phyloP scores from a whole-genome alignment of 257 asterid species.

The Solanum peruvianum region DNA sequence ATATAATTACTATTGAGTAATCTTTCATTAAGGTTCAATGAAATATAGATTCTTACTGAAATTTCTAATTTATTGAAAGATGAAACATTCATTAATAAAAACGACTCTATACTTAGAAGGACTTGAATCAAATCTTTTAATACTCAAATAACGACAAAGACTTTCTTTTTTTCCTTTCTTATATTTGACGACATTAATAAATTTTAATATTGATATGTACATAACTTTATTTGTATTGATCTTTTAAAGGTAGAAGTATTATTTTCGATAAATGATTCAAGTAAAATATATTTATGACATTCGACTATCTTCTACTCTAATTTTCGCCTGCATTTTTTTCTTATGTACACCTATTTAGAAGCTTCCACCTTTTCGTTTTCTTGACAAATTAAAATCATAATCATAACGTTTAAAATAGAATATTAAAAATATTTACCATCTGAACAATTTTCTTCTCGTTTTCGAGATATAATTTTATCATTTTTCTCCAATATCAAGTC shows the following conservation, averaged over 20 bases:
- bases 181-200: too few relatives aligned
- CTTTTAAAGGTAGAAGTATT: too few relatives aligned
- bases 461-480: background rate
- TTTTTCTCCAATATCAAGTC: background rate
- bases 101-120: background rate
- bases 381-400: background rate
- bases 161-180: background rate
- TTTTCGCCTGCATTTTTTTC: too few relatives aligned
- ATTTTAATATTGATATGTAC: too few relatives aligned
- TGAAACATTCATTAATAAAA: too few relatives aligned
- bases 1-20: background rate
- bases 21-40: too few relatives aligned
- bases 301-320: background rate
- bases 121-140: background rate
- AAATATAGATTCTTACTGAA: too few relatives aligned
- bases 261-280: too few relatives aligned
- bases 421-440: background rate
- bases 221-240: too few relatives aligned
- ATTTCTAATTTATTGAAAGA: too few relatives aligned
- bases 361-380: background rate
- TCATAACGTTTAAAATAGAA: rapidly evolving
- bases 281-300: background rate
- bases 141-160: background rate
- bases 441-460: background rate
- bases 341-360: too few relatives aligned